Evolutionary conservation across 1,284 basidiomycete genomes (phyloP), one percentile per base, ranked within the genome.

Genomic region (Tausonia pullulans): DNA sequence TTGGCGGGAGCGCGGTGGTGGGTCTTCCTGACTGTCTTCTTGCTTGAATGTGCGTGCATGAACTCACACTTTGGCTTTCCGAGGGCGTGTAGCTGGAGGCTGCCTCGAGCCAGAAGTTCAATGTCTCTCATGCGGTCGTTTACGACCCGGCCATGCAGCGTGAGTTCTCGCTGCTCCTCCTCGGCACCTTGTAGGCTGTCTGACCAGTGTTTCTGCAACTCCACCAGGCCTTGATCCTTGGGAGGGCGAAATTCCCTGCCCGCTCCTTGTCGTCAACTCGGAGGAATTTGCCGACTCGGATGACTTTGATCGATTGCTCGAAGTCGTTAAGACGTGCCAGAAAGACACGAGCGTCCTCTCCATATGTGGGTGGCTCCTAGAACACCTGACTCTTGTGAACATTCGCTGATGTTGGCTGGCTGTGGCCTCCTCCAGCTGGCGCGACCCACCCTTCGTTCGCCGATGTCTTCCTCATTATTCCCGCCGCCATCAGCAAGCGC

Each of bases 261-360:
- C 78, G 0, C 67, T 79, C 44, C 74, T 80, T 7, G 72, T 71
- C 14, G 70, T 79, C 69, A 77, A 78, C 68, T 76, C 74, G 13
- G 78, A 79, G 61, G 75, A 78, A 53, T 79, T 76, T 67, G 72
- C 73, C 6, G 67, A 71, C 27, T 75, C 74, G 58, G 62, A 67
- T 39, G 74, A 76, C 55, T 75, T 74, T 61, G 64, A 67, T 8
- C 63, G 48, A 68, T 68, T 65, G 58, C 73, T 68, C 5, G 27
- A 45, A 27, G 64, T 70, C 14, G 67, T 71, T 3, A 64, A 71
- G 27, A 69, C 71, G 27, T 27, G 27, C 27, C 1, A 27, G 27
- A 27, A 27, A 27, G 27, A 27, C 27, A 27, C 27, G 27, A 27
- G 27, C 2, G 27, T 27, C 1, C 27, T 27, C 1, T 27, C 27